Conservation (phyloP, 768 basidiomycete species). For the Lepiota venenata region DNA sequence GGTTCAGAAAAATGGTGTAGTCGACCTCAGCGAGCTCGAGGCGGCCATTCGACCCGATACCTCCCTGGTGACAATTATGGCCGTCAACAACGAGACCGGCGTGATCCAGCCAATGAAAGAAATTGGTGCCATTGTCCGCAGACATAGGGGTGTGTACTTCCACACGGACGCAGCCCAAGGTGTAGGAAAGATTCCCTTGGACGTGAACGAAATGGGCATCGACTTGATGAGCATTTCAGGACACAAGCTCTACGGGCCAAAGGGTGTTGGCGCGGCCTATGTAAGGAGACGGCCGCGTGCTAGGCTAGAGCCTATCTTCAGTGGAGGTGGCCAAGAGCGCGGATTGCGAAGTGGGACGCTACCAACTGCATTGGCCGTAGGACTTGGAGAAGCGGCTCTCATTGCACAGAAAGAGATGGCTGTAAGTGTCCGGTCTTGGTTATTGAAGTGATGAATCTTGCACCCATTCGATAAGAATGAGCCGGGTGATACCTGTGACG, state of each 20-base stretch:
- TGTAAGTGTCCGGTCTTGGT: constrained; percentile 50
- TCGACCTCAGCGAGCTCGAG: constrained; percentile 77
- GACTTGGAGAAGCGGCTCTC: constrained; percentile 91
- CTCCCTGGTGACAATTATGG: constrained; percentile 95
- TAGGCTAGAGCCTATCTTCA: constrained; percentile 90
- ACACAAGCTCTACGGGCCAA: constrained; percentile 98
- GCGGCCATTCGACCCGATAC: constrained; percentile 90
- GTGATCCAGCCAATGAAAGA: constrained; percentile 97
- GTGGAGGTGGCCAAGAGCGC: constrained; percentile 96
- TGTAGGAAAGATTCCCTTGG: constrained; percentile 83
- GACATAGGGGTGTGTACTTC: constrained; percentile 89
- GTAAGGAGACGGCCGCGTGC: constrained; percentile 91
- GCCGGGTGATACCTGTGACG: constrained; percentile 37
- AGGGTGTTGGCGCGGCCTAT: constrained; percentile 93
- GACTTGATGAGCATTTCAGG: constrained; percentile 96
- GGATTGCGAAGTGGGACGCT: constrained; percentile 95
- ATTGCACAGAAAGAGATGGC: constrained; percentile 91
- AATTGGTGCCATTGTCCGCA: constrained; percentile 82
- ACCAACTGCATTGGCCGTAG: constrained; percentile 83
- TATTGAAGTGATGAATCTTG: constrained; percentile 41
- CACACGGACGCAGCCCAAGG: constrained; percentile 99
- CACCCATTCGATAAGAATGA: constrained; percentile 35
- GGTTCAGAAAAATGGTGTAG: constrained; percentile 80
- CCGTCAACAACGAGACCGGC: constrained; percentile 99
- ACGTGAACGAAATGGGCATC: constrained; percentile 94